Evolutionary conservation across 345 rosid species (phyloP).

Genomic region (Durio zibethinus): DNA sequence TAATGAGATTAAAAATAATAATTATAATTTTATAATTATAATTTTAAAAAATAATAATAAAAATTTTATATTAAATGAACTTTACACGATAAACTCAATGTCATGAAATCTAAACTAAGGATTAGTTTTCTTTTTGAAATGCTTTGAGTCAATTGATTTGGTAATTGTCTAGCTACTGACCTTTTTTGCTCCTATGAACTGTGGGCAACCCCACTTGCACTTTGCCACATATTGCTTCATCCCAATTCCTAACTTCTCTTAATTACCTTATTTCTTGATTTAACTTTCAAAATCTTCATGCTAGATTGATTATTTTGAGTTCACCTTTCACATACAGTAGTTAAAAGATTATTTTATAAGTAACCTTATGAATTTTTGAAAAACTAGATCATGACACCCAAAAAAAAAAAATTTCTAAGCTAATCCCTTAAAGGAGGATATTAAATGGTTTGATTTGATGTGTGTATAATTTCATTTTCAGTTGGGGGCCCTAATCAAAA

Average conservation of each 20-base stretch:
- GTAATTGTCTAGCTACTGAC: background rate
- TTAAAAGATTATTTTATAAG: background rate
- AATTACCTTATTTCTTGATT: background rate
- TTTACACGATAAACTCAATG: too few species aligned
- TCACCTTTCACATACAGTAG: background rate
- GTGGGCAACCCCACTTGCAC: background rate
- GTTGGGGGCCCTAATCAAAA: background rate
- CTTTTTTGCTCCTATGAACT: background rate
- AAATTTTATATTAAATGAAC: too few species aligned
- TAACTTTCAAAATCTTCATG: background rate
- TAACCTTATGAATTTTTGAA: constrained; percentile 3
- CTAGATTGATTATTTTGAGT: background rate
- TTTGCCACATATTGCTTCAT: background rate
- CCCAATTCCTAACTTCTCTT: background rate
- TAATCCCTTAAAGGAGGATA: background rate
- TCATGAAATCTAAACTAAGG: too few species aligned
- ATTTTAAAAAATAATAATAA: too few species aligned
- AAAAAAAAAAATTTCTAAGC: background rate
- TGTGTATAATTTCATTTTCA: constrained; percentile 9
- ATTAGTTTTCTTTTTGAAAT: background rate
- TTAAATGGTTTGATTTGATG: constrained; percentile 25
- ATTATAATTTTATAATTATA: too few species aligned
- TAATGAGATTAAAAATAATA: too few species aligned
- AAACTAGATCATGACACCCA: constrained; percentile 14
- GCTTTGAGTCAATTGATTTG: constrained; percentile 17